A percentile compares a stretch with the other conserved stretches of the same genome.
phyloP scores from a whole-genome alignment of 2,329 filamentous ascomycete genomes.

The Pseudogymnoascus sp. region DNA sequence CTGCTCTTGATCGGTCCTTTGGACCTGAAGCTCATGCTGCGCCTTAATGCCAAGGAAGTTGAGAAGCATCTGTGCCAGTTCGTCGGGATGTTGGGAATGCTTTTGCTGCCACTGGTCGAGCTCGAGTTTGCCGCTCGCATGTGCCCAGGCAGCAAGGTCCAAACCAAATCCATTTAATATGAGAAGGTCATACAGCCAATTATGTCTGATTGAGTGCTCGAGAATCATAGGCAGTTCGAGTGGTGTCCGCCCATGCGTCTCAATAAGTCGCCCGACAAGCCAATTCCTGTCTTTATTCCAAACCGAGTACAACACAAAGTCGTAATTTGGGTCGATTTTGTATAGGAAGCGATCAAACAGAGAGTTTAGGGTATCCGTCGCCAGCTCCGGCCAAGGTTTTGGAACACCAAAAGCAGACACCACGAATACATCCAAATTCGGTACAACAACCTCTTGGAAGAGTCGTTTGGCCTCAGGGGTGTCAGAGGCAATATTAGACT shows the following conservation, averaged over 20 bases:
- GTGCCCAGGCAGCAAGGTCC: conserved; percentile 77
- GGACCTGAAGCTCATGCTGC: conserved; percentile 65
- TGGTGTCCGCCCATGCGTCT: conserved; percentile 62
- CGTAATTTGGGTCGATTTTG: conserved; percentile 67
- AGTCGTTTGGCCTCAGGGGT: conserved; percentile 55
- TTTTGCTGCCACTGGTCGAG: conserved; percentile 71
- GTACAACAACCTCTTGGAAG: conserved; percentile 59
- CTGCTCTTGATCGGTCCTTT: conserved; percentile 58
- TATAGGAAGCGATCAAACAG: conserved; percentile 77
- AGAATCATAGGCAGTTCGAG: conserved; percentile 61
- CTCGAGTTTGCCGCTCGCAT: conserved; percentile 72
- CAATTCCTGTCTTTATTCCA: conserved; percentile 88
- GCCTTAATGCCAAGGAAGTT: conserved; percentile 83
- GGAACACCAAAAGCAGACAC: conserved; percentile 70
- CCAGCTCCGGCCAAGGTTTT: conserved; percentile 67
- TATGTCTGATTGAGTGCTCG: conserved; percentile 71
- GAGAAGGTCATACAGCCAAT: conserved; percentile 70
- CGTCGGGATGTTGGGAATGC: conserved; percentile 54
- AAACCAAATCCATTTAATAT: conserved; percentile 67
- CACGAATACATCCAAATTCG: conserved; percentile 70
- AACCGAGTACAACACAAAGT: conserved; percentile 82
- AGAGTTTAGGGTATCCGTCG: conserved; percentile 65
- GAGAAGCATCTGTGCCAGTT: conserved; percentile 62
- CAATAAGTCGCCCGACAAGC: conserved; percentile 72
- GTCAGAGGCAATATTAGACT: conserved; percentile 51